Base-by-base conservation (phyloP, 306 rosid genomes). In the Vicia faba region DNA sequence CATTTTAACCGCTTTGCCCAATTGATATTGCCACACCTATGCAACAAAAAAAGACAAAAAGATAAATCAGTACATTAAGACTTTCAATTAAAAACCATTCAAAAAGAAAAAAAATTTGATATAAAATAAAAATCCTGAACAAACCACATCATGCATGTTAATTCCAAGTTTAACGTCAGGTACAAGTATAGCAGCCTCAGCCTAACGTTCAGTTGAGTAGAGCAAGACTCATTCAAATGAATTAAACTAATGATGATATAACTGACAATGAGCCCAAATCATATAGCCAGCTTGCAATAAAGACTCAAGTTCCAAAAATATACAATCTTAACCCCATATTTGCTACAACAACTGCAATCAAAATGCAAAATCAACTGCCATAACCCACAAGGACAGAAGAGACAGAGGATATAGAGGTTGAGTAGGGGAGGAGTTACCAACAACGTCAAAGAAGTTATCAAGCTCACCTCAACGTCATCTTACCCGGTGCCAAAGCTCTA, bases 1-100 rank as follows among this genome's bases (percentile, higher is more conserved):
- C 99, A 93, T 79, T 93, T 93, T 11, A 80, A 79, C 57, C 99
- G 88, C 87, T 93, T 93, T 43, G 99, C 99, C 99, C 99, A 93
- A 61, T 93, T 93, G 84, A 93, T 90, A 74, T 93, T 93, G 74
- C 74, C 99, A 85, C 99, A 93, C 99, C 99, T 93, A 76, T 56
- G 69, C 16, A 33, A 63, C 50, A 33, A 25, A 26, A 20, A 59
- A 61, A 39, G 61, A 40, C 63, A 16, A 23, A 40, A 50, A 70
- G 18, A 70, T 25, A 61, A 72, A 53, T 59, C 61, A 51, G 46
- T 74, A 51, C 44, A 55, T 48, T 20, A 26, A 61, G 29, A 12
- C 8, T 58, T 23, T 23, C 29, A 68, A 35, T 69, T 63, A 48
- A 50, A 38, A 72, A 20, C 23, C 23, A 20, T 20, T 20, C 23